Percentiles rank a stretch among this genome's conserved stretches.
These are phyloP conservation scores for Drechslera avenae DNA, from an alignment of 2,329 filamentous ascomycete genomes.

Conservation along the genomic window DNA sequence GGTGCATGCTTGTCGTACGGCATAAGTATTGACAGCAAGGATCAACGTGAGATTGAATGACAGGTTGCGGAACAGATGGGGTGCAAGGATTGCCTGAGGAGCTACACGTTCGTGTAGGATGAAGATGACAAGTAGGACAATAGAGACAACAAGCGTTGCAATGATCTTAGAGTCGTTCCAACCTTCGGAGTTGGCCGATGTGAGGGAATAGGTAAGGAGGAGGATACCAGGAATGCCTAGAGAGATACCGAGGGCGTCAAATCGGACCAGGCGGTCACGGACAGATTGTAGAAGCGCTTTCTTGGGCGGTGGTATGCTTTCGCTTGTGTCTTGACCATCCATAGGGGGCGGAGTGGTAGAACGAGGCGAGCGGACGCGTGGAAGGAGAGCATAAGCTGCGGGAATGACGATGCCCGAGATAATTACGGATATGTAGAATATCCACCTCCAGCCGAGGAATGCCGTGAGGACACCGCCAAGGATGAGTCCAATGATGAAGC, in stretches of 20 bases:
- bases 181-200: slow-evolving; percentile 2
- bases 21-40: slow-evolving; percentile 6
- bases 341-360: neutral
- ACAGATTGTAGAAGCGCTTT: neutral
- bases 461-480: neutral
- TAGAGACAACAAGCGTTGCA: neutral
- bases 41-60: neutral
- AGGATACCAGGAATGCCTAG: slow-evolving; percentile 4
- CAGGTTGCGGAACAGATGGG: neutral
- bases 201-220: slow-evolving; percentile 5
- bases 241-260: slow-evolving; percentile 1
- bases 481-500: neutral
- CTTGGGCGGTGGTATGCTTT: neutral
- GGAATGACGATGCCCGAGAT: neutral
- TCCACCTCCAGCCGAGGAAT: neutral
- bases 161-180: slow-evolving; percentile 2
- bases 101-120: neutral
- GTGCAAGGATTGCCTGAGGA: neutral
- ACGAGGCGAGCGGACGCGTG: neutral
- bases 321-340: neutral
- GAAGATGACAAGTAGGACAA: neutral
- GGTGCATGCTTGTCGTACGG: slow-evolving; percentile 5
- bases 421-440: neutral
- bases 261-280: neutral
- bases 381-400: neutral